These are phyloP conservation scores for Penicillium cataractarum DNA, from an alignment of 495 filamentous ascomycete species.

Conservation along the genomic window DNA sequence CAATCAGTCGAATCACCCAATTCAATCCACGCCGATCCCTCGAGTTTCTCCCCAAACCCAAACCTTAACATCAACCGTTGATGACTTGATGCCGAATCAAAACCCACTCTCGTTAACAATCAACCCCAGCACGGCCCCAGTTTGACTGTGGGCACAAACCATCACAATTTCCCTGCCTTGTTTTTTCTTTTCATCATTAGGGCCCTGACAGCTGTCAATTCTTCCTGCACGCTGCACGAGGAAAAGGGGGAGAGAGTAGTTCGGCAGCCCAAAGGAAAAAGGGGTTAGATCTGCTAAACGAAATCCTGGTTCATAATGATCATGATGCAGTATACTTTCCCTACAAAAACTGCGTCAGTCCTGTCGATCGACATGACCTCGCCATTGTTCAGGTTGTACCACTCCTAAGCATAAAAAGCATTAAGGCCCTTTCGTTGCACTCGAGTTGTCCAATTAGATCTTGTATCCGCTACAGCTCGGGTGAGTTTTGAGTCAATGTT, in stretches of 20 bases:
- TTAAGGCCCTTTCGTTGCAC: not conserved
- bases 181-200: slow-evolving; percentile 10
- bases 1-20: too few relatives aligned
- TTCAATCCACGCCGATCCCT: not conserved
- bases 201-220: slow-evolving; percentile 14
- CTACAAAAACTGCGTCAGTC: not conserved
- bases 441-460: not conserved
- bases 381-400: not conserved
- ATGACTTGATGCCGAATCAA: slow-evolving; percentile 8
- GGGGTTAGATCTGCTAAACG: not conserved
- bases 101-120: not conserved
- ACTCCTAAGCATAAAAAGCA: not conserved
- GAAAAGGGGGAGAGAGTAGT: slow-evolving; percentile 2
- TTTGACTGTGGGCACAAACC: slow-evolving; percentile 2
- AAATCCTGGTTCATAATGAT: not conserved
- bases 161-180: slow-evolving; percentile 13
- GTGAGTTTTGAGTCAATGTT: slow-evolving; percentile 7
- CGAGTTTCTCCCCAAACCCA: not conserved
- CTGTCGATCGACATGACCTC: not conserved
- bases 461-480: not conserved
- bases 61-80: slow-evolving; percentile 7
- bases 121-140: not conserved
- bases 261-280: not conserved
- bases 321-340: not conserved
- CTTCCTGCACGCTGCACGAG: not conserved